These are phyloP conservation scores for Plasmodium fragile DNA, from an alignment of 169 alveolate species.

Conservation along the genomic window DNA sequence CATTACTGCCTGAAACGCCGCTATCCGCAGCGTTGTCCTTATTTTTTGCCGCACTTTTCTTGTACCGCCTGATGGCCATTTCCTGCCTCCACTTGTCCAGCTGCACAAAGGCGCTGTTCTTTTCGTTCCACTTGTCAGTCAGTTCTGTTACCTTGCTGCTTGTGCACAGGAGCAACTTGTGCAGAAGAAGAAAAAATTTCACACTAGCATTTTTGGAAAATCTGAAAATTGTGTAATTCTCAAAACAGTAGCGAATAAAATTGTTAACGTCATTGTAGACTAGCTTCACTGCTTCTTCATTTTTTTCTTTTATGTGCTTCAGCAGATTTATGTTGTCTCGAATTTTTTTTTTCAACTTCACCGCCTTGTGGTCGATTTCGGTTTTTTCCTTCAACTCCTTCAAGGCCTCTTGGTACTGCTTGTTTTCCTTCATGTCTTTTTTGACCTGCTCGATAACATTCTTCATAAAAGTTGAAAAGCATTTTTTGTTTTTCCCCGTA, in stretches of 20 bases:
- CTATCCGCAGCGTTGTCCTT: not conserved
- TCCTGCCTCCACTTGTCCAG: slow-evolving; percentile 82
- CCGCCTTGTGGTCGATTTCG: slow-evolving; percentile 73
- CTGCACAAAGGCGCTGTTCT: slow-evolving; percentile 35
- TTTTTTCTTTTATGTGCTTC: slow-evolving; percentile 66
- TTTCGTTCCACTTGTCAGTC: slow-evolving; percentile 58
- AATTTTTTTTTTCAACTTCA: slow-evolving; percentile 78
- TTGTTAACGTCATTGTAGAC: slow-evolving; percentile 43
- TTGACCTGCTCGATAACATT: slow-evolving; percentile 85
- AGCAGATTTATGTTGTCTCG: slow-evolving; percentile 73
- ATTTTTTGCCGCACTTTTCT: slow-evolving; percentile 28
- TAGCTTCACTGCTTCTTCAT: slow-evolving; percentile 58
- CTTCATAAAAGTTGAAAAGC: slow-evolving; percentile 83
- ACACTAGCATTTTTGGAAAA: slow-evolving; percentile 29
- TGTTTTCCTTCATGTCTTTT: slow-evolving; percentile 86
- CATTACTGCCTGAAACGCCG: not conserved
- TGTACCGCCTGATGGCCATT: slow-evolving; percentile 81
- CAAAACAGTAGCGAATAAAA: slow-evolving; percentile 41
- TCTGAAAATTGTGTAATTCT: slow-evolving; percentile 5
- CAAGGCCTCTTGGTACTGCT: slow-evolving; percentile 85
- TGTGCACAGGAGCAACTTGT: not conserved
- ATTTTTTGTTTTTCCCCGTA: not conserved
- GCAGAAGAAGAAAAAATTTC: slow-evolving; percentile 8
- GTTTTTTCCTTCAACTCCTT: slow-evolving; percentile 79
- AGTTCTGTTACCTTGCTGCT: slow-evolving; percentile 14